Evolutionary conservation across 345 rosid genomes (phyloP).

Genomic region (Eucalyptus regnans): DNA sequence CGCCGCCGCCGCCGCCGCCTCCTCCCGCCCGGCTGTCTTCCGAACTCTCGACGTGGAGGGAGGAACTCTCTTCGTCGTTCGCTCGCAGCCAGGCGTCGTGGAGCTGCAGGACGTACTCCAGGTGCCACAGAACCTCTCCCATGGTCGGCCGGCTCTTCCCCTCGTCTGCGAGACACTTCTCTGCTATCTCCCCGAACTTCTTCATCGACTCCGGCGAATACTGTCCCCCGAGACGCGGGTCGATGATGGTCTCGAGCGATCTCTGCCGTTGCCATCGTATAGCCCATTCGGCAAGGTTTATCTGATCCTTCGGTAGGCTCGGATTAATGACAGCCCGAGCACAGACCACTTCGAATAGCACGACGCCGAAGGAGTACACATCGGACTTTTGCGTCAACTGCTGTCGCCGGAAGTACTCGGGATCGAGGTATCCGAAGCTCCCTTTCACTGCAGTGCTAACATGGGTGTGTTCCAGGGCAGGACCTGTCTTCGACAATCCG

Average conservation of each 20-base stretch:
- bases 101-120: constrained; percentile 81
- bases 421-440: constrained; percentile 87
- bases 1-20: not conserved
- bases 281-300: constrained; percentile 95
- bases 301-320: constrained; percentile 80
- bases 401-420: constrained; percentile 76
- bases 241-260: constrained; percentile 58
- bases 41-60: not conserved
- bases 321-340: constrained; percentile 91
- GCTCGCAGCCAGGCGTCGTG: constrained; percentile 52
- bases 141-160: constrained; percentile 81
- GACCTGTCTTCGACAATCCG: constrained; percentile 76
- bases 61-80: not conserved
- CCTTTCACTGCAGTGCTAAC: constrained; percentile 96
- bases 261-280: constrained; percentile 63
- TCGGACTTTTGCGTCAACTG: constrained; percentile 88
- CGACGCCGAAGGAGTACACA: constrained; percentile 86
- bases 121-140: constrained; percentile 89
- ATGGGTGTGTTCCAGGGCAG: constrained; percentile 83
- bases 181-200: constrained; percentile 86
- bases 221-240: constrained; percentile 35
- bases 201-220: constrained; percentile 55
- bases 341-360: constrained; percentile 73
- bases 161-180: constrained; percentile 76
- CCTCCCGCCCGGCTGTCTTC: not conserved